Evolutionary conservation across 495 filamentous ascomycete species (phyloP).

Genomic region (Glutinoglossum americanum): DNA sequence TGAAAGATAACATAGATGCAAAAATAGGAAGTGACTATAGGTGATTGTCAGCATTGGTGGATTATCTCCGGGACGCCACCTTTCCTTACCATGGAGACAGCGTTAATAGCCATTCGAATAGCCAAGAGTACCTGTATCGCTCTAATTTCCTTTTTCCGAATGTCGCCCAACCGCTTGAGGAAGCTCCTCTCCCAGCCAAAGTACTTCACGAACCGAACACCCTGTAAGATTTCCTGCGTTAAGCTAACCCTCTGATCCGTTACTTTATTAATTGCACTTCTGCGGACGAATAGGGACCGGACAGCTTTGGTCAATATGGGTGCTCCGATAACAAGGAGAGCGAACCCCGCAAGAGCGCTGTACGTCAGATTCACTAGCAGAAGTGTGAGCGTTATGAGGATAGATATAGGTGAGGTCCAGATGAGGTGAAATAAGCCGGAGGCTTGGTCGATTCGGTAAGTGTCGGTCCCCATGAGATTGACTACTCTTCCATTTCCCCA

Average conservation of each 20-base stretch:
- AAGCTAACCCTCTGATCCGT: constrained; percentile 10
- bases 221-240: constrained; percentile 10
- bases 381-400: constrained; percentile 6
- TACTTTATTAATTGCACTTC: constrained; percentile 8
- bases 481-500: constrained; percentile 10
- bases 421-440: constrained; percentile 8
- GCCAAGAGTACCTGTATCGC: constrained; percentile 7
- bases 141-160: constrained; percentile 7
- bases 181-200: constrained; percentile 10
- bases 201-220: constrained; percentile 9
- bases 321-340: constrained; percentile 5
- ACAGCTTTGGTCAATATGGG: constrained; percentile 5
- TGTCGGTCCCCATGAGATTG: constrained; percentile 11
- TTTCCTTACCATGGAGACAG: constrained; percentile 31
- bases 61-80: not conserved
- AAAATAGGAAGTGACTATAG: constrained; percentile 53
- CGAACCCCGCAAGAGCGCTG: constrained; percentile 9
- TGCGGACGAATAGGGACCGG: constrained; percentile 4
- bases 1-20: constrained; percentile 86
- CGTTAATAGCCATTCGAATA: constrained; percentile 7
- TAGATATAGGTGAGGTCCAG: constrained; percentile 8
- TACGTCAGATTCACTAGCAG: constrained; percentile 9
- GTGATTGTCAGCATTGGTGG: not conserved
- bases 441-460: constrained; percentile 9
- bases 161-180: constrained; percentile 4